These are phyloP conservation scores for Kazachstania africana DNA, from an alignment of 805 yeast species.

Conservation along the genomic window DNA sequence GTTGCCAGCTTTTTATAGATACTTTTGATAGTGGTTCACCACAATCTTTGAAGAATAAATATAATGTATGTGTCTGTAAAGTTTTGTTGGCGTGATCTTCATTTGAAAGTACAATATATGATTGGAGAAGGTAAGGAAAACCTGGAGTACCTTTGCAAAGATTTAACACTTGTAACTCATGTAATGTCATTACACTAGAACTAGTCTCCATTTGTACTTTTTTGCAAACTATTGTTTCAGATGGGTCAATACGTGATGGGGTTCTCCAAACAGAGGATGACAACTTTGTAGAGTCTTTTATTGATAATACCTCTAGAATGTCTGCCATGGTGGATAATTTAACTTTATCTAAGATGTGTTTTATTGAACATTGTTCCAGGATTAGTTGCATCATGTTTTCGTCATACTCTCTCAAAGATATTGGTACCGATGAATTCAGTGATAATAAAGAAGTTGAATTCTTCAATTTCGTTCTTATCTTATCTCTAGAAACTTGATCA, in stretches of 20 bases:
- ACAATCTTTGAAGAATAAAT: constrained; percentile 18
- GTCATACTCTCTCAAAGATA: constrained; percentile 17
- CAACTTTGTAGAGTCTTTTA: constrained; percentile 5
- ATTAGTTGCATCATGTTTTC: constrained; percentile 16
- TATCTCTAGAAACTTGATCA: constrained; percentile 42
- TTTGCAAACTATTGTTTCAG: constrained; percentile 12
- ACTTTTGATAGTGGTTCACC: constrained; percentile 16
- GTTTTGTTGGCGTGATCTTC: background rate
- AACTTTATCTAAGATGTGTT: constrained; percentile 7
- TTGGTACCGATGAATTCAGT: constrained; percentile 16
- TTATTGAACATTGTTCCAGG: constrained; percentile 15
- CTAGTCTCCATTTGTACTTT: constrained; percentile 11
- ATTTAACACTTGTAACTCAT: constrained; percentile 17
- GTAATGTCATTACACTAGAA: constrained; percentile 14
- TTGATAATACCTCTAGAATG: constrained; percentile 6
- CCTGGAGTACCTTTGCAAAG: constrained; percentile 22
- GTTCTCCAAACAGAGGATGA: constrained; percentile 13
- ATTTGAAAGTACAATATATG: constrained; percentile 9
- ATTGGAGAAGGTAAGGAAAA: constrained; percentile 14
- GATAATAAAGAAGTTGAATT: constrained; percentile 28
- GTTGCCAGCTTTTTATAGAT: constrained; percentile 12
- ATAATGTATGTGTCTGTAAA: constrained; percentile 4
- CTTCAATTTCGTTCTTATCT: constrained; percentile 40
- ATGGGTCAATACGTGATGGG: constrained; percentile 6
- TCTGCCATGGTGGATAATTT: constrained; percentile 3